A percentile compares a stretch with the other conserved stretches of the same genome.
These are phyloP conservation scores for Chaetomium tenue DNA, from an alignment of 495 filamentous ascomycete genomes.

Conservation along the genomic window DNA sequence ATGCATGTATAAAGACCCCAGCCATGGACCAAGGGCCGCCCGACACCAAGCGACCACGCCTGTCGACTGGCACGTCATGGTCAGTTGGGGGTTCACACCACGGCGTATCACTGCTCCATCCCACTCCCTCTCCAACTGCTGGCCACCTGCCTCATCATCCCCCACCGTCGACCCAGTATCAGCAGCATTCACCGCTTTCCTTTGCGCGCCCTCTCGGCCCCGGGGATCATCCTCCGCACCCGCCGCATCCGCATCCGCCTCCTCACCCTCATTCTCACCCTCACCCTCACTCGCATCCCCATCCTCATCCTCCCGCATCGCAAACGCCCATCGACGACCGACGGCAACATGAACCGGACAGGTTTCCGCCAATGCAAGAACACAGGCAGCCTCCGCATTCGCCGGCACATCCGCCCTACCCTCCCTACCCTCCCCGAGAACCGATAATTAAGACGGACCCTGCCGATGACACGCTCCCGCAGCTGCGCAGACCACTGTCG, in stretches of 20 bases:
- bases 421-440: conserved; percentile 43
- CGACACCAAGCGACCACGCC: conserved; percentile 50
- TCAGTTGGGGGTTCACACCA: conserved; percentile 42
- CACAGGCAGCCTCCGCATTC: conserved; percentile 49
- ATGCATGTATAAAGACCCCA: conserved; percentile 43
- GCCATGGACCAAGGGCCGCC: conserved; percentile 53
- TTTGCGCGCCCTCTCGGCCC: conserved; percentile 44
- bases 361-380: conserved; percentile 52
- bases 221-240: conserved; percentile 29
- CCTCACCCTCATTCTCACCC: conserved; percentile 19
- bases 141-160: conserved; percentile 43
- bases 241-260: conserved; percentile 23
- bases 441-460: conserved; percentile 52
- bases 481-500: conserved; percentile 46
- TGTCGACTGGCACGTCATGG: conserved; percentile 47
- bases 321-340: conserved; percentile 45
- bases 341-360: conserved; percentile 51
- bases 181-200: conserved; percentile 37
- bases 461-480: conserved; percentile 46
- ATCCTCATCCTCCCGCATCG: conserved; percentile 21
- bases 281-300: conserved; percentile 22
- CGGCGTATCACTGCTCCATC: conserved; percentile 48
- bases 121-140: conserved; percentile 41
- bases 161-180: conserved; percentile 44
- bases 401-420: conserved; percentile 45